Conservation (phyloP, 352 stramenopile species). For the Pythium dissotocum region DNA sequence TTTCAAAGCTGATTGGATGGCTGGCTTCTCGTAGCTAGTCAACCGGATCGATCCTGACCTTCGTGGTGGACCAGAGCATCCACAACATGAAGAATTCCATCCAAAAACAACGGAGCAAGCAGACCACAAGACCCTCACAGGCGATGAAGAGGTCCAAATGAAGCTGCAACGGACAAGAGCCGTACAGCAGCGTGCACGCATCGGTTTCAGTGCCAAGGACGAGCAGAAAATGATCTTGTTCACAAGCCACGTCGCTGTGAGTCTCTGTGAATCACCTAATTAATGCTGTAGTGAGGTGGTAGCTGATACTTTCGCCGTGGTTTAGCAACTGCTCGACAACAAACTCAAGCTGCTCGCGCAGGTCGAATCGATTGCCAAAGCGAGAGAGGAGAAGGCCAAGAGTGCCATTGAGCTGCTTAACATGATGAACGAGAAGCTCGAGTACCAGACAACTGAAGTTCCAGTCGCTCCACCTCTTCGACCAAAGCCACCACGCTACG, state of each 20-base stretch:
- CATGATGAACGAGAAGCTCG: constrained; percentile 51
- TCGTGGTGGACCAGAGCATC: neutral
- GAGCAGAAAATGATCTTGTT: constrained; percentile 71
- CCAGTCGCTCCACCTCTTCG: constrained; percentile 2
- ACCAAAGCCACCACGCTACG: neutral
- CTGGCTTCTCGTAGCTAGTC: constrained; percentile 34
- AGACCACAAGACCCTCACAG: neutral
- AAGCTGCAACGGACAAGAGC: constrained; percentile 36
- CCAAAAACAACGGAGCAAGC: neutral
- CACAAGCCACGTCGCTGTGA: constrained; percentile 45
- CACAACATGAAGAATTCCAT: neutral
- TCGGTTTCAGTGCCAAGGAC: constrained; percentile 59
- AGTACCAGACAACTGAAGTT: constrained; percentile 16
- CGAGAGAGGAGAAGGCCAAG: constrained; percentile 47
- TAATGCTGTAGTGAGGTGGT: neutral
- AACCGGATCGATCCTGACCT: constrained; percentile 47
- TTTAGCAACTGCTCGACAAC: constrained; percentile 50
- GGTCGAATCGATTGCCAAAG: constrained; percentile 38
- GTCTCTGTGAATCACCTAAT: neutral
- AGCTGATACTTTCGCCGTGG: neutral
- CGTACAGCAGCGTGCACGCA: constrained; percentile 21
- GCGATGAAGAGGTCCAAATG: constrained; percentile 42
- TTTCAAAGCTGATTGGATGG: neutral
- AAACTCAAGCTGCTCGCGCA: constrained; percentile 43
- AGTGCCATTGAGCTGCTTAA: constrained; percentile 58